Conservation (phyloP, 108 stramenopile species). For the Nitzschia inconspicua region DNA sequence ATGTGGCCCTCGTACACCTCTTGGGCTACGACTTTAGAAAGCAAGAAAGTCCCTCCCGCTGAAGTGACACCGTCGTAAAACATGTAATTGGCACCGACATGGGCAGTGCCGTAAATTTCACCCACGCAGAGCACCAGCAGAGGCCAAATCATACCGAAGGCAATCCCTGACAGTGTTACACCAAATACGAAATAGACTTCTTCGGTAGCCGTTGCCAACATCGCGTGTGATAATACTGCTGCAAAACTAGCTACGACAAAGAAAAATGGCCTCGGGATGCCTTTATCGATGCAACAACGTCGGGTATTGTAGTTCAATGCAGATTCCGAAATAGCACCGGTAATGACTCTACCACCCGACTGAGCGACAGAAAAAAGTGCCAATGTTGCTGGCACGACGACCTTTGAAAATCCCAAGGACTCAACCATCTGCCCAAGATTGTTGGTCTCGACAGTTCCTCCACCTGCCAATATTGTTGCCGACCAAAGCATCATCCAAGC, state of each 20-base stretch:
- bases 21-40: slow-evolving; percentile 79
- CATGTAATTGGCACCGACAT: slow-evolving; percentile 85
- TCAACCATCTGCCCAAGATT: slow-evolving; percentile 88
- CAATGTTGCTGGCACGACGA: slow-evolving; percentile 57
- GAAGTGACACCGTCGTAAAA: slow-evolving; percentile 78
- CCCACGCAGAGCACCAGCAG: slow-evolving; percentile 74
- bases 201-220: slow-evolving; percentile 52
- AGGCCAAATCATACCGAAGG: slow-evolving; percentile 89
- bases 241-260: slow-evolving; percentile 63
- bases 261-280: slow-evolving; percentile 71
- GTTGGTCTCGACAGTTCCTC: slow-evolving; percentile 80
- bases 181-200: slow-evolving; percentile 66
- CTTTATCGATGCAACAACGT: slow-evolving; percentile 43
- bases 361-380: slow-evolving; percentile 83
- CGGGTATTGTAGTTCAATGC: slow-evolving; percentile 51
- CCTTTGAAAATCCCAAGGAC: slow-evolving; percentile 53
- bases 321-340: slow-evolving; percentile 60
- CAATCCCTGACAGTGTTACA: slow-evolving; percentile 59
- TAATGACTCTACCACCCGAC: slow-evolving; percentile 64
- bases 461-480: slow-evolving; percentile 66
- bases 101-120: slow-evolving; percentile 64
- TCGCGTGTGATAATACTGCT: slow-evolving; percentile 53
- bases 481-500: slow-evolving; percentile 85
- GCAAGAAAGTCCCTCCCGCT: slow-evolving; percentile 75
- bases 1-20: slow-evolving; percentile 71